Conservation (phyloP, 176 grass and related monocot species). For the Cenchrus purpureus region DNA sequence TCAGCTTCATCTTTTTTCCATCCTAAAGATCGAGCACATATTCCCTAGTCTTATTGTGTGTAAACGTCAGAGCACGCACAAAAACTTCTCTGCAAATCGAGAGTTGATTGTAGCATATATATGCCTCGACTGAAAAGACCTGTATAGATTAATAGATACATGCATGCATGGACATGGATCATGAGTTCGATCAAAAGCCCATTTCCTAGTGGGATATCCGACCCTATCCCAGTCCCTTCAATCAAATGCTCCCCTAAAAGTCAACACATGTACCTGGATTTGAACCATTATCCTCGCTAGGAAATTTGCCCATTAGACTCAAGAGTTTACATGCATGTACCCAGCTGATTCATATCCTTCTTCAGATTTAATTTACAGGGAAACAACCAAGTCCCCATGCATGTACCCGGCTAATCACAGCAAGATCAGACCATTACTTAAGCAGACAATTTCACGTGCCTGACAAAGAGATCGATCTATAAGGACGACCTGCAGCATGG, state of each 20-base stretch:
- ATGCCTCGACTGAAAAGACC: too few species aligned
- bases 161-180: not conserved
- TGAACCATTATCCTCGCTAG: not conserved
- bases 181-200: not conserved
- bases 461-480: not conserved
- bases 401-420: not conserved
- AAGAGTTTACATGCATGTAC: too few species aligned
- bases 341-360: not conserved
- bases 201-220: not conserved
- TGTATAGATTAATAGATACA: not conserved
- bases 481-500: not conserved
- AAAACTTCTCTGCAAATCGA: not conserved
- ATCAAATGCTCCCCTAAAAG: not conserved
- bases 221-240: slow-evolving; percentile 9
- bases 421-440: not conserved
- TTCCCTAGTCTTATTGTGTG: not conserved
- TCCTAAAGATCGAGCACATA: not conserved
- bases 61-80: not conserved
- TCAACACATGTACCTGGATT: not conserved
- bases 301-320: not conserved
- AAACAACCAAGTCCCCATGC: not conserved
- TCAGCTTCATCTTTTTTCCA: not conserved
- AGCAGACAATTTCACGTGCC: not conserved
- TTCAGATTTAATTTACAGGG: too few species aligned
- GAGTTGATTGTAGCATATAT: too few species aligned